Conservation (phyloP, 768 basidiomycete genomes). For the Russula compacta region DNA sequence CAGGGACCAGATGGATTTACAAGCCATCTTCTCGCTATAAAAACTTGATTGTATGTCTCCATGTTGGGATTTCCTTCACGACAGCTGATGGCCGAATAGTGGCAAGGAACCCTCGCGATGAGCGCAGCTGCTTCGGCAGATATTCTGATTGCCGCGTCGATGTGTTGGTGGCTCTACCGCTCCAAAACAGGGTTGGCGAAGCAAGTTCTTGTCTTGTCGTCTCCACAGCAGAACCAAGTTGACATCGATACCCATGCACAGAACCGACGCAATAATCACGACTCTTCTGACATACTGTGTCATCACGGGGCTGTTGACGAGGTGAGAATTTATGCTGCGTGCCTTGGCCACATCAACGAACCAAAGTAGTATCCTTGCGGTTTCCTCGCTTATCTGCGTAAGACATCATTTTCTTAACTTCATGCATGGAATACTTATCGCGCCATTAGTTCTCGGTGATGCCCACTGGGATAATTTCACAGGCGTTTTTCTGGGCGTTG, state of each 20-base stretch:
- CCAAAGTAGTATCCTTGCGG: slow-evolving; percentile 20
- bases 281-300: slow-evolving; percentile 23
- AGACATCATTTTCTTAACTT: neutral
- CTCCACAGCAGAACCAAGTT: too few species aligned
- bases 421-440: neutral
- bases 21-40: too few species aligned
- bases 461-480: slow-evolving; percentile 35
- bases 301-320: slow-evolving; percentile 23
- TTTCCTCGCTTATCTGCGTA: slow-evolving; percentile 14
- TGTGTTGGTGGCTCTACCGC: too few species aligned
- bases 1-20: too few species aligned
- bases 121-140: slow-evolving; percentile 42
- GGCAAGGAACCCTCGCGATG: slow-evolving; percentile 39
- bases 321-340: slow-evolving; percentile 10
- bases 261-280: slow-evolving; percentile 24
- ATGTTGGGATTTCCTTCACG: too few species aligned
- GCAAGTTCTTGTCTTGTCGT: too few species aligned
- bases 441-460: slow-evolving; percentile 22
- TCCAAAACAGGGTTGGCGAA: too few species aligned
- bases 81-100: slow-evolving; percentile 25
- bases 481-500: slow-evolving; percentile 43
- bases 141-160: slow-evolving; percentile 34
- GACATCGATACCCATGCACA: neutral
- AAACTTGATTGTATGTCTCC: too few species aligned
- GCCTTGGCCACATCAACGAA: neutral